Base-by-base conservation (phyloP, 2,329 filamentous ascomycete species). In the Mycosphaerella sp. region DNA sequence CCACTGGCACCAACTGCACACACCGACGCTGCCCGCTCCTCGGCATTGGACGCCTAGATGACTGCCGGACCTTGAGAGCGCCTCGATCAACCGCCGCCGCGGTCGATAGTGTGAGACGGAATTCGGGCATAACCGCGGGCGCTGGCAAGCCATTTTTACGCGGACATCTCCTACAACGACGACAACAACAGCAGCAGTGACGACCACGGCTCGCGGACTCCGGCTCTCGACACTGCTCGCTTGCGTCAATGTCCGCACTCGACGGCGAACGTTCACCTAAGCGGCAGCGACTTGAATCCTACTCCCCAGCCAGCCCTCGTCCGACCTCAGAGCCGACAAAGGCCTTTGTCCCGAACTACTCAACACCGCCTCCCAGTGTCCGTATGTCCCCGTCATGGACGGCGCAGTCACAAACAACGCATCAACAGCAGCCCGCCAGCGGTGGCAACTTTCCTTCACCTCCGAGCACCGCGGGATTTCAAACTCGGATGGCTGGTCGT, bases 361-460 rank as follows among this genome's bases (percentile, higher is more conserved):
- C 48, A 31, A 77, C 75, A 8, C 75, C 75, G 51, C 76, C 74
- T 38, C 75, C 74, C 23, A 74, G 73, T 51, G 73, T 74, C 51
- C 72, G 72, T 54, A 72, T 72, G 70, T 74, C 73, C 67, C 73
- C 74, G 62, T 71, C 67, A 72, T 70, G 73, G 66, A 45, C 42
- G 9, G 48, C 42, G 42, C 70, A 71, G 54, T 59, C 68, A 45
- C 63, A 63, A 47, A 55, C 51, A 26, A 54, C 32, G 31, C 56
- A 62, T 34, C 55, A 51, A 14, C 55, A 56, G n/a, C 49, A 62
- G 44, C 54, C 58, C 12, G 34, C 34, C 32, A 50, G 48, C 53
- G 56, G 62, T 45, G 59, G 55, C 48, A 64, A 61, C 32, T 67
- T 66, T 44, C 67, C 73, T 39, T 73, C 74, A 45, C 74, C 74